Base-by-base conservation (phyloP, 2,329 filamentous ascomycete species). In the Paramyrothecium sp. region DNA sequence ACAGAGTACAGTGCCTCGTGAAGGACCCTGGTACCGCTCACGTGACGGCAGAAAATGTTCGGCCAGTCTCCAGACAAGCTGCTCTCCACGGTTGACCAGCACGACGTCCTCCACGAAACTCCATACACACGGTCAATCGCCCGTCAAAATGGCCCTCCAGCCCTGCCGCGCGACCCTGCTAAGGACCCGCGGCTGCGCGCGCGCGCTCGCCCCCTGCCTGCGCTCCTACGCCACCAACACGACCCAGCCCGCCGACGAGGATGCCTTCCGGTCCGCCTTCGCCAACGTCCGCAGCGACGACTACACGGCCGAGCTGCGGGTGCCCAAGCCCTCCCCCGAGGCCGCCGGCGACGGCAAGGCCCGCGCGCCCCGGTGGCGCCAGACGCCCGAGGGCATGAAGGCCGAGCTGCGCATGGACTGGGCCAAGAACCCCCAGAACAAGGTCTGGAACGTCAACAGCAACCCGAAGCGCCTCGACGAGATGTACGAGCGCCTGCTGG, bases 401-500 rank as follows among this genome's bases (percentile, higher is more conserved):
- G 88, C 88, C 3, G 85, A 87, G 1, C 84, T 91, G 78, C 87
- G 75, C 63, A 83, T 81, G 71, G 86, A 78, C 75, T 81, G 76
- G 62, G 81, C 78, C 69, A 86, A 76, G 74, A 78, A 80, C 67
- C 84, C 77, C 54, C 71, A 65, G 60, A 81, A 75, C 65, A 82
- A 80, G 61, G 67, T 72, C 68, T 94, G 85, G 84, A 70, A 70
- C 65, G 87, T 92, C 72, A 98, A 98, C 75, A 81, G 84, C 20
- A 86, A 93, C 68, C 90, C 91, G 11, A 80, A 78, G 63, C 80
- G 81, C 68, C 80, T 99, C 56, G 89, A 98, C 71, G 79, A 84
- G 52, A 89, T 92, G 73, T 96, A 97, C 73, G 81, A 84, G 63
- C 81, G 81, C 54, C 83, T 98, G 64, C 77, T 98, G 56, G 94